phyloP scores from a whole-genome alignment of 139 green algal species.

The Diplosphaera chodatii region DNA sequence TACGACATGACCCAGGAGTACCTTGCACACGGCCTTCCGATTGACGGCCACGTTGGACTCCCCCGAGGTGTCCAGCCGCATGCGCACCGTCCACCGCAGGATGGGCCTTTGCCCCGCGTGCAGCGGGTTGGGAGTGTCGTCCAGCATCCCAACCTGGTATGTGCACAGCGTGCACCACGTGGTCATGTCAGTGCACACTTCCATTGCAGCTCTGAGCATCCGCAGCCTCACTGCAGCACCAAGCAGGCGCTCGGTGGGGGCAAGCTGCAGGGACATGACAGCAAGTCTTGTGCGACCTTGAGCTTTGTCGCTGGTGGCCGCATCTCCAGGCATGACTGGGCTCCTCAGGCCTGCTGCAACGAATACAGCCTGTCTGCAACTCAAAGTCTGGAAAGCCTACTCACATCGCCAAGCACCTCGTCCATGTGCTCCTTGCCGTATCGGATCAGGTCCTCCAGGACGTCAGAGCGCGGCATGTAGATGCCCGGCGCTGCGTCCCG shows the following conservation, averaged over 20 bases:
- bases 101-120: constrained; percentile 21
- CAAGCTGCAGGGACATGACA: too few relatives aligned
- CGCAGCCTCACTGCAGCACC: too few relatives aligned
- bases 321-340: too few relatives aligned
- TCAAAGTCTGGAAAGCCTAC: not conserved
- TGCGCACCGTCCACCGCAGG: constrained; percentile 31
- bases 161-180: too few relatives aligned
- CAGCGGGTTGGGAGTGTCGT: not conserved
- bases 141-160: too few relatives aligned
- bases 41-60: constrained; percentile 32
- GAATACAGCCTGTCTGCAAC: too few relatives aligned
- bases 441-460: not conserved
- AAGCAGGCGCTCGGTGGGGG: too few relatives aligned
- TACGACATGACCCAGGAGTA: not conserved
- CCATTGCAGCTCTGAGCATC: too few relatives aligned
- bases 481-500: constrained; percentile 18
- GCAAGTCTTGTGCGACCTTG: too few relatives aligned
- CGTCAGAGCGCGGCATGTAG: not conserved
- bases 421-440: not conserved
- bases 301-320: too few relatives aligned
- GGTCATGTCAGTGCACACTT: too few relatives aligned
- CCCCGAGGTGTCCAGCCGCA: not conserved
- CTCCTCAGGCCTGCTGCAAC: too few relatives aligned
- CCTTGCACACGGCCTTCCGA: constrained; percentile 26
- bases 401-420: constrained; percentile 2